phyloP scores from a whole-genome alignment of 2,329 filamentous ascomycete genomes.

The Fusarium mangiferae region DNA sequence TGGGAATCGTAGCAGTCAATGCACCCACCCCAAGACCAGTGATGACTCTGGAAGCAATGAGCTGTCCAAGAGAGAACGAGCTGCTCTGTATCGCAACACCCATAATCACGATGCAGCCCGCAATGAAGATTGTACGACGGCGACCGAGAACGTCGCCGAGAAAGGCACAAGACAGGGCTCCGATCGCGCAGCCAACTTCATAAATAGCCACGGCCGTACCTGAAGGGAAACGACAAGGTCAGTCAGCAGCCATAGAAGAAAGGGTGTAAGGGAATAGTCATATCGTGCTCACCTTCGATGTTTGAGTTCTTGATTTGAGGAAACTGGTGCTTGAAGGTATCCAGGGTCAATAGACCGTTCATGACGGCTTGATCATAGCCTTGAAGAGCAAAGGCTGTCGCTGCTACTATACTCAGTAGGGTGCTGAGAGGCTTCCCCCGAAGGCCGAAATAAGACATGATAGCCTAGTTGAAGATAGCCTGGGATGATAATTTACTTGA shows the following conservation, averaged over 20 bases:
- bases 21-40: neutral
- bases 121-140: neutral
- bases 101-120: neutral
- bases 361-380: neutral
- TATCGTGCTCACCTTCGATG: neutral
- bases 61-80: neutral
- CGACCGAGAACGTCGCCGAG: neutral
- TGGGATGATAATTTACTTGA: fast-evolving
- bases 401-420: neutral
- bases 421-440: neutral
- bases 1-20: neutral
- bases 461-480: neutral
- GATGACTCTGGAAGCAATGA: neutral
- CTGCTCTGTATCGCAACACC: neutral
- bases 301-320: neutral
- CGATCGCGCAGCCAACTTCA: neutral
- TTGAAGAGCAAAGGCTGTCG: neutral
- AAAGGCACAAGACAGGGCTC: neutral
- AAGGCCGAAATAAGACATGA: neutral
- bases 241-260: neutral
- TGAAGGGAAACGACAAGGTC: neutral
- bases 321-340: neutral
- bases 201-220: neutral
- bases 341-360: neutral
- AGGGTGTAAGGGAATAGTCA: fast-evolving